Base-by-base conservation (phyloP, 345 rosid species). In the Fremontodendron californicum region DNA sequence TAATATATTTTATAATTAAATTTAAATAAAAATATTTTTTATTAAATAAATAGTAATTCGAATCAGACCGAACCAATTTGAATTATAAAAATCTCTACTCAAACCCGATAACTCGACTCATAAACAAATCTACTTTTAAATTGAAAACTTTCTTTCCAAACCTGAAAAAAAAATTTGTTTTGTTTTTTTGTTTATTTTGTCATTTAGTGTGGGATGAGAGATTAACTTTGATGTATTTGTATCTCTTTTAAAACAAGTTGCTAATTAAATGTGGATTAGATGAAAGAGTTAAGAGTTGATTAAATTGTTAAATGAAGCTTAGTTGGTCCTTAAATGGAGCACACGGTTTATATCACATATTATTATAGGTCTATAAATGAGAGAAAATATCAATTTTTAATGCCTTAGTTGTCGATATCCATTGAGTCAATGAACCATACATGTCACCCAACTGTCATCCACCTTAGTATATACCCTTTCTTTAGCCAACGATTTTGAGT, bases 371-470 rank as follows among this genome's bases (percentile, higher is more conserved):
- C n/a, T 31, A 31, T 15, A 61, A 61, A 61, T 61, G 25, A 0
- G 18, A 21, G 21, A 48, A 78, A 15, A 74, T 35, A 74, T 67
- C 37, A 77, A 74, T 77, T 81, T 81, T 77, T 78, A 74, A 76
- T 82, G 74, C 29, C 79, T 10, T 10, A 62, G 54, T 63, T 67
- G 79, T 79, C 64, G 60, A 55, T 39, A n/a, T 68, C 48, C 7
- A 18, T 61, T 49, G 10, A 79, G 73, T 73, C 79, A 77, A 73
- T 73, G 37, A 55, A 65, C 75, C 77, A 69, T 40, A 33, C 2
- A 82, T 37, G 71, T 78, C 81, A 78, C 78, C 40, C 80, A 84
- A 65, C 85, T 82, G 87, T 79, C 87, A 76, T 83, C 84, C 86
- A 85, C 83, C 81, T 75, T 79, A 60, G 68, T 79, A 75, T 33